Percentiles rank a stretch among this genome's conserved stretches.
Evolutionary conservation across 805 yeast genomes (phyloP).

Genomic region (Kuraishia ogatae): DNA sequence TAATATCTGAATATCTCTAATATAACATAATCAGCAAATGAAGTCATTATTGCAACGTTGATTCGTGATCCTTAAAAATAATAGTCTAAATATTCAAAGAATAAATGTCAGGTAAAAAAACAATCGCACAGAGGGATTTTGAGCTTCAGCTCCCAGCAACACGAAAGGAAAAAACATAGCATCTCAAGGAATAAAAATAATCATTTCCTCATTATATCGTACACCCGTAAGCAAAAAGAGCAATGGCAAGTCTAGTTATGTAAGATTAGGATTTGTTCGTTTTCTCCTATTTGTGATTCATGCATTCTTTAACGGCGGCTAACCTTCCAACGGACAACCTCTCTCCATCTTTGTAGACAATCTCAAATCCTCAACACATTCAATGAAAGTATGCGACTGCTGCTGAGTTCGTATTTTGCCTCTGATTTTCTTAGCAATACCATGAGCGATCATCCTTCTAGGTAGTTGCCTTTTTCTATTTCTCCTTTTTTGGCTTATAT

Average conservation of each 20-base stretch:
- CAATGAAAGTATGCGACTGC: no score
- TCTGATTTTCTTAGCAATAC: background rate
- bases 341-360: no score
- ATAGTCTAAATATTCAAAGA: background rate
- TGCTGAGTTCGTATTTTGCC: no score
- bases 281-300: background rate
- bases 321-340: no score
- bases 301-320: background rate
- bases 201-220: background rate
- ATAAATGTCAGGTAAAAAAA: background rate
- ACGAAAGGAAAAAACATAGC: background rate
- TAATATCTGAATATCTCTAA: no score
- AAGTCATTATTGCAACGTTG: background rate
- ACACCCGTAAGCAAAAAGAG: background rate
- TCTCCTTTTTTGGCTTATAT: constrained; percentile 7
- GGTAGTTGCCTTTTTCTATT: background rate
- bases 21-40: no score
- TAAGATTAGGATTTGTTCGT: background rate
- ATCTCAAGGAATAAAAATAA: background rate
- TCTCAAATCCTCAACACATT: no score
- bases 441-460: background rate
- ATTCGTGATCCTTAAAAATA: background rate
- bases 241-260: background rate
- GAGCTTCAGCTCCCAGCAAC: background rate
- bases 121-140: background rate